Conservation (phyloP, 768 basidiomycete genomes). For the Rhizopogon vinicolor region DNA sequence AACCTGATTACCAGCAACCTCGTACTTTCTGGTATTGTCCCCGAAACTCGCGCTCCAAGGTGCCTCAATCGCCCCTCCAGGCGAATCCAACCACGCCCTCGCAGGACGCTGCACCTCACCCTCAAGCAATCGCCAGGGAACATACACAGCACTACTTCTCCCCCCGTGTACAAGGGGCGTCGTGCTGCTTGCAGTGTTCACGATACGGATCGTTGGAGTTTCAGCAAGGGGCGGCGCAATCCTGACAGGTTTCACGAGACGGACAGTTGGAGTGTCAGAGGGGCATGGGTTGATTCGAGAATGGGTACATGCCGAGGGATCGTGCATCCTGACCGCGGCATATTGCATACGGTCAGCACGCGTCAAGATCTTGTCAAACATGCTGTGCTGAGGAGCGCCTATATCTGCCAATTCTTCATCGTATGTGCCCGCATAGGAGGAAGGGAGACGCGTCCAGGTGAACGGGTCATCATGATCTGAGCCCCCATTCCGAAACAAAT, state of each 20-base stretch:
- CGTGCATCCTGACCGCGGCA: slow-evolving; percentile 8
- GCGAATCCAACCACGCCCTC: not conserved
- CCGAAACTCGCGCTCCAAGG: not conserved
- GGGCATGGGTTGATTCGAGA: not conserved
- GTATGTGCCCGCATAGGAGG: not conserved
- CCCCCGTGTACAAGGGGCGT: not conserved
- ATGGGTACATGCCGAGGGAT: not conserved
- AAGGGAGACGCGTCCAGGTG: not conserved
- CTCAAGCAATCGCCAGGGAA: not conserved
- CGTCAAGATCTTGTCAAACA: not conserved
- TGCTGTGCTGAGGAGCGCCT: not conserved
- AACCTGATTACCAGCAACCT: not conserved
- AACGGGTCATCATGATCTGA: slow-evolving; percentile 24
- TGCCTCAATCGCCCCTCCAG: not conserved
- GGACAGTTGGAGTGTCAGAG: not conserved
- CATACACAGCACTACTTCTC: not conserved
- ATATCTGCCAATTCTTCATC: not conserved
- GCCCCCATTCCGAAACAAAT: slow-evolving; percentile 18
- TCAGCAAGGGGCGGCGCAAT: not conserved
- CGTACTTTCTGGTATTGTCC: too few relatives aligned
- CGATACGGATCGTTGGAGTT: not conserved
- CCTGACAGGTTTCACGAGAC: not conserved
- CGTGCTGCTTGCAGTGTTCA: not conserved
- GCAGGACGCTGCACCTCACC: not conserved
- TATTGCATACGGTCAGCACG: not conserved